Evolutionary conservation across 1,139 yeast species (phyloP).

Genomic region (Kluyveromyces sp.): DNA sequence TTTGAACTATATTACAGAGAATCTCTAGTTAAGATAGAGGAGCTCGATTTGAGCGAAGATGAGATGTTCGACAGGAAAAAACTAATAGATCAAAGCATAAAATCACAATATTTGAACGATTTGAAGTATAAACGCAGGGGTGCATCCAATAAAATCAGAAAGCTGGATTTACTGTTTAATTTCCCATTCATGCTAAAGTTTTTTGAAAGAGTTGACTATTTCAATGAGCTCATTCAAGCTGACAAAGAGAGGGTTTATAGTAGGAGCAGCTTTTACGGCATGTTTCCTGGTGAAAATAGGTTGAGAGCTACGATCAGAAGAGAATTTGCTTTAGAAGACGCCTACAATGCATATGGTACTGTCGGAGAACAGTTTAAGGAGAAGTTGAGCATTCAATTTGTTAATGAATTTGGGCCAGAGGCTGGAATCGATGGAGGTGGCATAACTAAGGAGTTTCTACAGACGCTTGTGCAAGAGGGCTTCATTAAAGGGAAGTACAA

Average conservation of each 20-base stretch:
- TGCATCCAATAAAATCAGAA: conserved; percentile 24
- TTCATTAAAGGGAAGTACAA: conserved; percentile 41
- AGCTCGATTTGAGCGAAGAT: conserved; percentile 17
- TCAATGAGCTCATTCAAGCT: conserved; percentile 53
- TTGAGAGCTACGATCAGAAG: conserved; percentile 57
- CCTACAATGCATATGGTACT: conserved; percentile 49
- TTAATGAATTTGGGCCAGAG: conserved; percentile 61
- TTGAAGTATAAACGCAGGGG: conserved; percentile 9
- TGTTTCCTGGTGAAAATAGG: conserved; percentile 15
- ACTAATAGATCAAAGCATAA: conserved; percentile 3
- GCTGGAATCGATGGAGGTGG: conserved; percentile 98
- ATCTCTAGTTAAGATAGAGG: conserved; percentile 17
- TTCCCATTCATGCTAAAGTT: conserved; percentile 80
- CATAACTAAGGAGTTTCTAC: conserved; percentile 81
- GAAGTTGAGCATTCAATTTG: conserved; percentile 57
- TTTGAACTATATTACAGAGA: conserved; percentile 25
- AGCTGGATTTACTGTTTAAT: conserved; percentile 48
- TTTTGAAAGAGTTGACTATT: conserved; percentile 61
- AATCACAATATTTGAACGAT: conserved; percentile 2
- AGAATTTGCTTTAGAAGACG: conserved; percentile 65
- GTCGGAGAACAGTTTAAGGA: conserved; percentile 49
- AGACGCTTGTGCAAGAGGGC: conserved; percentile 64
- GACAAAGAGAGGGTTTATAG: conserved; percentile 37
- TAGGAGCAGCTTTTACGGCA: conserved; percentile 9
- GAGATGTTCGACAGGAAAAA: conserved; percentile 11